Evolutionary conservation across 2,329 filamentous ascomycete species (phyloP), one percentile per base, ranked within the genome.

Genomic region (Talaromyces islandicus): DNA sequence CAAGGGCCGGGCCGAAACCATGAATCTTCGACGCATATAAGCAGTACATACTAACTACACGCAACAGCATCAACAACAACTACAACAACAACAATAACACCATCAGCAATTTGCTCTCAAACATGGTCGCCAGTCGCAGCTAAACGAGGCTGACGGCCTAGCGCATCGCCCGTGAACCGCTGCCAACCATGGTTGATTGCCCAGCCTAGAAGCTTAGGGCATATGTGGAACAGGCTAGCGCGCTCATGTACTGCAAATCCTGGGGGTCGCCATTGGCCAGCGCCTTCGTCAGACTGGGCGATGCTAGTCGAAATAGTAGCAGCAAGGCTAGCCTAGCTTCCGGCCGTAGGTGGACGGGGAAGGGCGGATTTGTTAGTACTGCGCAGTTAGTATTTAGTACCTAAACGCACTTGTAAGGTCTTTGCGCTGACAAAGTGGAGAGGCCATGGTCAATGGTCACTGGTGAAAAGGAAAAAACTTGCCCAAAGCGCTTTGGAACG

Each of bases 231-330:
- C 24, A 17, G 48, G 24, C 17, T 52, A 52, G 58, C 35, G 53
- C 43, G 51, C 58, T 60, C 58, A 60, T 60, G 54, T 56, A 43
- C 41, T 25, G 54, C 41, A 60, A 60, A 60, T 60, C 58, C 53
- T 50, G 50, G 38, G 59, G 24, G 48, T 29, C 56, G 21, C 35
- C 25, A 51, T 25, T 27, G n/a, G 32, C 50, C 24, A 55, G 35
- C 25, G 25, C 24, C 32, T 46, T 56, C 11, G 21, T 56, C 51
- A 60, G 58, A 32, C 32, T 41, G 29, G 56, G 32, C n/a, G n/a
- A n/a, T n/a, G n/a, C n/a, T n/a, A n/a, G n/a, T n/a, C n/a, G 25
- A 54, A 14, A 46, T 46, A 38, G 30, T 46, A 38, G 30, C 11
- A 38, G 17, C 27, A 25, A n/a, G 19, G 19, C 43, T 46, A 46